These are phyloP conservation scores for Sphaerostilbella broomeana DNA, from an alignment of 2,329 filamentous ascomycete genomes.

Conservation along the genomic window DNA sequence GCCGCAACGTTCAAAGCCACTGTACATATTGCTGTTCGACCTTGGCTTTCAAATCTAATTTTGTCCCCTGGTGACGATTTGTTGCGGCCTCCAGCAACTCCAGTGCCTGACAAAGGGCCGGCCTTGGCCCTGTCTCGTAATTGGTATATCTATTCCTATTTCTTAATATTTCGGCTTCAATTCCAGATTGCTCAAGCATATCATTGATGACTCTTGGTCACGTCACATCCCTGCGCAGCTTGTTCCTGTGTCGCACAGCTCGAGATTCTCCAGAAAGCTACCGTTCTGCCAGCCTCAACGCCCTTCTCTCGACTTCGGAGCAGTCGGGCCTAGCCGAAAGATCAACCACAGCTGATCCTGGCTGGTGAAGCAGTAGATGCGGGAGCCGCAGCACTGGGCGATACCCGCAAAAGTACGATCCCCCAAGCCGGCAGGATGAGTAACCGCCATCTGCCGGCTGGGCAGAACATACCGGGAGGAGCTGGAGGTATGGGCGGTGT, in stretches of 20 bases:
- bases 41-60: slow-evolving; percentile 3
- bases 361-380: slow-evolving; percentile 19
- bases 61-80: slow-evolving; percentile 2
- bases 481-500: slow-evolving; percentile 27
- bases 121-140: slow-evolving; percentile 6
- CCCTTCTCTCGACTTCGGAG: neutral
- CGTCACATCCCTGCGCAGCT: slow-evolving; percentile 7
- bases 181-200: neutral
- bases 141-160: neutral
- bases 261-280: neutral
- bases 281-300: neutral
- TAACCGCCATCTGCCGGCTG: slow-evolving; percentile 69
- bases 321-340: neutral
- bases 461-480: slow-evolving; percentile 54
- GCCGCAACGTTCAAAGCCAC: slow-evolving; percentile 11
- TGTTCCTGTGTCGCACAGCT: slow-evolving; percentile 7
- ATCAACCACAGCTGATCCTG: neutral
- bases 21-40: slow-evolving; percentile 7
- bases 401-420: slow-evolving; percentile 27
- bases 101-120: slow-evolving; percentile 1
- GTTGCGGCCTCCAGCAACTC: neutral
- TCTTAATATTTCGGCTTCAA: neutral
- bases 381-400: slow-evolving; percentile 30
- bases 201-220: slow-evolving; percentile 1
- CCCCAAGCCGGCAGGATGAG: slow-evolving; percentile 71